Base-by-base conservation (phyloP, 1,284 basidiomycete genomes). In the Rhodotorula sp. region DNA sequence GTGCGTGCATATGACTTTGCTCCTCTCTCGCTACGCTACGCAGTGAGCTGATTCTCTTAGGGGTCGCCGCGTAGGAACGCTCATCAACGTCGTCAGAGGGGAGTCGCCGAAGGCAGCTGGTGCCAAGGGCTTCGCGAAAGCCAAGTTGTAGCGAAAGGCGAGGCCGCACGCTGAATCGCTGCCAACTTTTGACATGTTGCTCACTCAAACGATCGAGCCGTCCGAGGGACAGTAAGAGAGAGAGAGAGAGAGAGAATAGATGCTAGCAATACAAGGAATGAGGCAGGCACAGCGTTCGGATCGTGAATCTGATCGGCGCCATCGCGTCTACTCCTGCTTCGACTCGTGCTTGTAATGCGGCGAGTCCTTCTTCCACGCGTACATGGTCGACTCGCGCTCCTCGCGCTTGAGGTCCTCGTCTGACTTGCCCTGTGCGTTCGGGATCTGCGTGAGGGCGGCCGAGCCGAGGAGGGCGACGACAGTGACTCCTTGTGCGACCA, bases 81-180 rank as follows among this genome's bases (percentile, higher is more conserved):
- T 92, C 11, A 83, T 88, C 64, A 92, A 91, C 78, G 82, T 85
- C 34, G 86, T 92, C 13, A 80, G 85, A 39, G 90, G 92, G 77
- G 90, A 90, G 76, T 81, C n/a, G n/a, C 19, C 13, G 7, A 9
- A 79, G 36, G 72, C 75, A 46, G 27, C 39, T 44, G 39, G 39
- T 15, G 39, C 64, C 29, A 20, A 3, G 1, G n/a, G 11, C 8
- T 22, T 64, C 62, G 39, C 5, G 11, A 81, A 81, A 73, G 81
- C 85, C 24, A 86, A 83, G 77, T 77, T 87, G 47, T 82, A 54
- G 44, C n/a, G 4, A 34, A 15, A 47, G 19, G 9, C 10, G 8
- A 24, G 39, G 32, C 17, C 13, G 39, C 44, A 46, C 29, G 24
- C n/a, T 19, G 47, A 49, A 34, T 46, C 46, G 34, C 47, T 34